phyloP scores from a whole-genome alignment of 1,284 basidiomycete genomes.

The Rhodotorula sp. region DNA sequence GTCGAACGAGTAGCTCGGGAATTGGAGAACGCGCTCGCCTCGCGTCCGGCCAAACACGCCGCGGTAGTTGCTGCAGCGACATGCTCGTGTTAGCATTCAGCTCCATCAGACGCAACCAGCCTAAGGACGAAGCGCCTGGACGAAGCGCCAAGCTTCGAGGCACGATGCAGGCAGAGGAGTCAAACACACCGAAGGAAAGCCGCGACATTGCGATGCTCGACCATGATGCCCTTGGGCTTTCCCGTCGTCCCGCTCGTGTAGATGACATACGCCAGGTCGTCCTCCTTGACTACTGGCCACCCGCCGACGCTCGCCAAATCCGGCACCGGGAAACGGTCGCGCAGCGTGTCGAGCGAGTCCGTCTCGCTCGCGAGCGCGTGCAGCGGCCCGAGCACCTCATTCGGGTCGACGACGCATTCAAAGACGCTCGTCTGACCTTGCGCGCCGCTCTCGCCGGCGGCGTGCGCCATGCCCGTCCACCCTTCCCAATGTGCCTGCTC shows the following conservation, averaged over 20 bases:
- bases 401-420: slow-evolving; percentile 18
- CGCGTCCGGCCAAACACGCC: slow-evolving; percentile 38
- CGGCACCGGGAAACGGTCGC: slow-evolving; percentile 5
- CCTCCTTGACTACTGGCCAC: slow-evolving; percentile 1
- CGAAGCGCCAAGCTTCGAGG: not conserved
- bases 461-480: not conserved
- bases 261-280: slow-evolving; percentile 41
- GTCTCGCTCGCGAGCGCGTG: not conserved
- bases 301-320: not conserved
- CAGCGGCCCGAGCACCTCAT: slow-evolving; percentile 3
- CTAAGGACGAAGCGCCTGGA: too few relatives aligned
- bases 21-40: slow-evolving; percentile 42
- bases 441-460: too few relatives aligned
- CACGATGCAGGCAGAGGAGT: not conserved
- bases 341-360: not conserved
- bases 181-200: slow-evolving; percentile 34
- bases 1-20: slow-evolving; percentile 44
- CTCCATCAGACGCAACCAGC: too few relatives aligned
- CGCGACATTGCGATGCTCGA: slow-evolving; percentile 40
- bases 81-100: too few relatives aligned
- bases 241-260: slow-evolving; percentile 45
- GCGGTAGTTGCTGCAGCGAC: slow-evolving; percentile 40
- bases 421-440: not conserved
- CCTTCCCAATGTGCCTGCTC: slow-evolving; percentile 23
- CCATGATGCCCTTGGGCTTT: slow-evolving; percentile 41